phyloP scores from a whole-genome alignment of 2,329 filamentous ascomycete species.

The Fusarium sp. region DNA sequence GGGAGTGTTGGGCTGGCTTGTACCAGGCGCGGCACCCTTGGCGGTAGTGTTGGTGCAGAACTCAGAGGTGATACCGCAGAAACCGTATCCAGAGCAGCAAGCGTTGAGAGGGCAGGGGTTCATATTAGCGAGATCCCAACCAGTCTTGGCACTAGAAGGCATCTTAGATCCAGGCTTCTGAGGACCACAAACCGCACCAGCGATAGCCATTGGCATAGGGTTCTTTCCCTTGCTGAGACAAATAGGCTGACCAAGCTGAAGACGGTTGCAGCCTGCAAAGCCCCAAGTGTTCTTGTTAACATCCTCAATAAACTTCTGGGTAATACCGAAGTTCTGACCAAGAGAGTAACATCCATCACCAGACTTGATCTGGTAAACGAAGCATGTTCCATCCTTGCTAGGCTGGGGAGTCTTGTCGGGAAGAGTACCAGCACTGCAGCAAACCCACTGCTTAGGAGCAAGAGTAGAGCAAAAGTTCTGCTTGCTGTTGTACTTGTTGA shows the following conservation, averaged over 20 bases:
- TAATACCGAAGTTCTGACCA: constrained; percentile 51
- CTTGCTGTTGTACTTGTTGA: constrained; percentile 54
- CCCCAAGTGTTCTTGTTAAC: constrained; percentile 56
- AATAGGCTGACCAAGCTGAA: constrained; percentile 47
- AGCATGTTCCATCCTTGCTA: constrained; percentile 53
- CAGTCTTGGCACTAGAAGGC: constrained; percentile 45
- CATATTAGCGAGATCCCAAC: constrained; percentile 51
- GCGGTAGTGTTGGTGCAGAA: constrained; percentile 55
- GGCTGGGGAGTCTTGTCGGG: constrained; percentile 52
- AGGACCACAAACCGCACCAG: constrained; percentile 53
- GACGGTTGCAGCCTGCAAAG: constrained; percentile 51
- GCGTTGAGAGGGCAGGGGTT: constrained; percentile 62
- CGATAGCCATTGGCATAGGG: constrained; percentile 50
- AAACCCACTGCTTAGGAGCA: constrained; percentile 51
- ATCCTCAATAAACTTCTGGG: constrained; percentile 52
- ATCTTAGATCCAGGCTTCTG: constrained; percentile 46
- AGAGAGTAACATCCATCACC: constrained; percentile 53
- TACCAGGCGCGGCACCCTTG: constrained; percentile 48
- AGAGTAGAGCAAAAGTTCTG: constrained; percentile 52
- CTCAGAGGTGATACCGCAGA: constrained; percentile 59
- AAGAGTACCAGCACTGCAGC: constrained; percentile 53
- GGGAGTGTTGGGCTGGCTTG: constrained; percentile 38
- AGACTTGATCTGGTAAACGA: constrained; percentile 47
- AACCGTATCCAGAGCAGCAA: constrained; percentile 58
- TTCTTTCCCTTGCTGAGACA: constrained; percentile 52